A percentile compares a stretch with the other conserved stretches of the same genome.
Conservation (phyloP, 2,329 filamentous ascomycete species). For the Penicillium sp. region DNA sequence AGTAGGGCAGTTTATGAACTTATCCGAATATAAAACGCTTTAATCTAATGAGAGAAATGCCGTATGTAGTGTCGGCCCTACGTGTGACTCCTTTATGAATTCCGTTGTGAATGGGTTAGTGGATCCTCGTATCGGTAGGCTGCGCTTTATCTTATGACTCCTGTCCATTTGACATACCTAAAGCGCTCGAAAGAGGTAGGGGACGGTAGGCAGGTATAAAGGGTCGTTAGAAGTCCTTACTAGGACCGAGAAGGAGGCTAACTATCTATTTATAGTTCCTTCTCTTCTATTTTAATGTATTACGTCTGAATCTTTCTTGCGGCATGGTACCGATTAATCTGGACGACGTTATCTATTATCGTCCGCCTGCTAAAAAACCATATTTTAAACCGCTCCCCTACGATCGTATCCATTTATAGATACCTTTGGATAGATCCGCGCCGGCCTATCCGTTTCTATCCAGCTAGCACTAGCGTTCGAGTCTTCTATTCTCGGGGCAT, state of each 20-base stretch:
- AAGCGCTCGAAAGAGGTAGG: neutral
- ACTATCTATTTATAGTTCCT: constrained; percentile 1
- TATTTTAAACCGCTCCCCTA: neutral
- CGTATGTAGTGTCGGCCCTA: neutral
- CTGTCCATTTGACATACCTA: neutral
- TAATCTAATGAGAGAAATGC: neutral
- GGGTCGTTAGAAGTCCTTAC: constrained; percentile 1
- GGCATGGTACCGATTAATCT: constrained; percentile 6
- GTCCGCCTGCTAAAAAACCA: constrained; percentile 2
- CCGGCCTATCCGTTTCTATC: constrained; percentile 1
- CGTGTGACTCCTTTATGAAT: constrained; percentile 1
- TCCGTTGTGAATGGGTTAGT: neutral
- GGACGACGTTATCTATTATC: constrained; percentile 7
- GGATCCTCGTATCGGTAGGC: neutral
- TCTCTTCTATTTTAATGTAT: constrained; percentile 1
- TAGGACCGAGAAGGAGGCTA: neutral
- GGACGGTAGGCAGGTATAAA: neutral
- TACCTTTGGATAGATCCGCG: neutral
- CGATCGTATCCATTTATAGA: neutral
- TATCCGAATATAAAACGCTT: neutral
- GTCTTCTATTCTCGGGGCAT: constrained; percentile 2
- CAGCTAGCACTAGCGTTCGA: neutral
- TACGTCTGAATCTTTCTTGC: constrained; percentile 3
- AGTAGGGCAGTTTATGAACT: neutral
- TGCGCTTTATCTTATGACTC: neutral